These are phyloP conservation scores for Starmerella kuoi DNA, from an alignment of 805 yeast species.

Conservation along the genomic window DNA sequence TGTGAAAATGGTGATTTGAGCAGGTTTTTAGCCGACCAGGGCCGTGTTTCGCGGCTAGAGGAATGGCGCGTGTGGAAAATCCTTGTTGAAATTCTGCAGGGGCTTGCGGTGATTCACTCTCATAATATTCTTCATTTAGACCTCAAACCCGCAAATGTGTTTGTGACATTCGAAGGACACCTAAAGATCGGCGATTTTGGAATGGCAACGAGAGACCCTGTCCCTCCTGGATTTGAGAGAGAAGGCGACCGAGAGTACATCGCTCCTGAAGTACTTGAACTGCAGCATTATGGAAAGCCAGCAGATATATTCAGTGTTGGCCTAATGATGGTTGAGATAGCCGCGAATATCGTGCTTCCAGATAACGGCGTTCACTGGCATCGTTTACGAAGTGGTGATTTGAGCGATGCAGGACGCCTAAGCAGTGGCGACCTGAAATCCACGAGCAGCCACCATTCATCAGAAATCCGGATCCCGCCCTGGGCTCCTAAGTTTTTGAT, in stretches of 20 bases:
- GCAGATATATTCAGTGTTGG: conserved; percentile 96
- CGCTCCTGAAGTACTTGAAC: conserved; percentile 87
- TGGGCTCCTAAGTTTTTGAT: conserved; percentile 84
- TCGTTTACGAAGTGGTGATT: conserved; percentile 83
- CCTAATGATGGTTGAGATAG: conserved; percentile 82
- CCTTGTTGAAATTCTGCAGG: conserved; percentile 64
- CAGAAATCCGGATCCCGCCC: conserved; percentile 34
- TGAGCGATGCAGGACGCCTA: conserved; percentile 84
- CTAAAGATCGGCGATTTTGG: conserved; percentile 96
- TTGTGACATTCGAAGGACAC: conserved; percentile 87
- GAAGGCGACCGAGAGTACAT: conserved; percentile 97
- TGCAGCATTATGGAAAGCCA: conserved; percentile 71
- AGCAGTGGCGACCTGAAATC: conserved; percentile 46
- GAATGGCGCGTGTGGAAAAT: conserved; percentile 99
- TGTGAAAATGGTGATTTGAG: conserved; percentile 91
- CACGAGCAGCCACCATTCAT: not conserved
- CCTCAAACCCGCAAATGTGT: conserved; percentile 87
- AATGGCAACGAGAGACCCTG: conserved; percentile 73
- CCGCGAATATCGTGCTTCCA: conserved; percentile 88
- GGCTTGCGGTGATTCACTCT: conserved; percentile 67
- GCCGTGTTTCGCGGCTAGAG: conserved; percentile 64
- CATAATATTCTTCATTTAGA: conserved; percentile 74
- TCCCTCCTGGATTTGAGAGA: conserved; percentile 50
- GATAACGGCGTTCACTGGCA: conserved; percentile 97
- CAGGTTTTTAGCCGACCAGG: conserved; percentile 64